Evolutionary conservation across 768 basidiomycete species (phyloP), one percentile per base, ranked within the genome.

Genomic region (Amanita polypyramis): DNA sequence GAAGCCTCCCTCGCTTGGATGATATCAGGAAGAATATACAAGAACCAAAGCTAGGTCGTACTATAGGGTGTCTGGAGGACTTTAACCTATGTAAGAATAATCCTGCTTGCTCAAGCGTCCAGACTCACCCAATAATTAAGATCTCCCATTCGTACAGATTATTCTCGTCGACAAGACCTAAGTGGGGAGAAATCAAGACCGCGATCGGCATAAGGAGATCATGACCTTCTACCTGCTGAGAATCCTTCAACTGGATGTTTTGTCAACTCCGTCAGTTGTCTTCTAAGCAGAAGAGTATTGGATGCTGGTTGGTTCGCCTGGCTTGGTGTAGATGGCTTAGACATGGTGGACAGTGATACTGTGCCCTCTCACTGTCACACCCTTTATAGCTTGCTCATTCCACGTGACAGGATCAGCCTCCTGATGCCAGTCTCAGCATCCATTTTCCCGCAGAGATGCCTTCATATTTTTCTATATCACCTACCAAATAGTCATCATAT

Each of bases 111-210:
- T 43, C 47, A 37, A 33, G 47, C 21, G 41, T 40, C 52, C 19
- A 40, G 5, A 66, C 79, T 50, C 54, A 94, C 91, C 92, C 91
- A 60, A 95, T 95, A 55, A 96, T 83, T 61, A 96, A 73, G 59
- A 97, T 76, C 56, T 96, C 93, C 96, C 96, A 99, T 69, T 97
- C 94, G 50, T 85, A 90, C 10, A 97, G 69, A 68, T 97, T 94
- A 65, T 81, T 76, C 51, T 97, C 95, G 62, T 98, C 92, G 39
- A 93, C 93, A 47, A 99, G 80, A 34, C 95, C 95, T 81, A 58
- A 10, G 43, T 42, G 50, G 43, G 59, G 61, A 60, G 57, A 55
- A 41, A 60, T 60, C 60, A 57, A 53, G 47, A 46, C 44, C 25
- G 43, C 50, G 55, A 63, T 62, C 60, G 58, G 52, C 55, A 51